A percentile compares a stretch with the other conserved stretches of the same genome.
Evolutionary conservation across 2,329 filamentous ascomycete genomes (phyloP).

Genomic region (Cladophialophora exuberans): DNA sequence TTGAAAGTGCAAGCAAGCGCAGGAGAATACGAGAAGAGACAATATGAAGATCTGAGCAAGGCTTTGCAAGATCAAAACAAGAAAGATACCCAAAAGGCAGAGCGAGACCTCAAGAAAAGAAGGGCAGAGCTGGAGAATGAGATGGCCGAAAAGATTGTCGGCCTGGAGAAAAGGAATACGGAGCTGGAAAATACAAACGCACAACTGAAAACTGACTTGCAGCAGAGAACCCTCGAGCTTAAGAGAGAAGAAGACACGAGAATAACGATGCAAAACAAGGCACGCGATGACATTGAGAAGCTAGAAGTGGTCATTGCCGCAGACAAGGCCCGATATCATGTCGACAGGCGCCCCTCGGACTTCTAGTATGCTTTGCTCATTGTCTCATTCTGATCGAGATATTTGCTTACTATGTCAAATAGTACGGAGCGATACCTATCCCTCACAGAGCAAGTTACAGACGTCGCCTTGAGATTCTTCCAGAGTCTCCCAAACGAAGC

Average conservation of each 20-base stretch:
- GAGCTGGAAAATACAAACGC: neutral
- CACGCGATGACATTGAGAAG: neutral
- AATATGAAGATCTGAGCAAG: neutral
- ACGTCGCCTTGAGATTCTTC: neutral
- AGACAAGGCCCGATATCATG: constrained; percentile 1
- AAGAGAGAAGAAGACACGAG: neutral
- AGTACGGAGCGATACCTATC: neutral
- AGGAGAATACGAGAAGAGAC: neutral
- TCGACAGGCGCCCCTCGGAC: neutral
- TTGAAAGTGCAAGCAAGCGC: neutral
- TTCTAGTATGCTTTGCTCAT: neutral
- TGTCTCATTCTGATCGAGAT: neutral
- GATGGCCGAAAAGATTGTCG: neutral
- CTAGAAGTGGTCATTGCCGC: neutral
- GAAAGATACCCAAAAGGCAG: neutral
- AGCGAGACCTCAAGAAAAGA: neutral
- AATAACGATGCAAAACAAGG: neutral
- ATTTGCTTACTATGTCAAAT: neutral
- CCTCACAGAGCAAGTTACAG: neutral
- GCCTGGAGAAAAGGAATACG: neutral
- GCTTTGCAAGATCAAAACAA: neutral
- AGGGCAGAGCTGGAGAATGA: neutral
- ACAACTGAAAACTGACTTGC: neutral
- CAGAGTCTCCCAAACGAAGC: neutral
- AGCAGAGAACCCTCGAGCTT: neutral